Evolutionary conservation across 2,329 filamentous ascomycete species (phyloP), one percentile per base, ranked within the genome.

Genomic region (Cercospora zeae-maydis): DNA sequence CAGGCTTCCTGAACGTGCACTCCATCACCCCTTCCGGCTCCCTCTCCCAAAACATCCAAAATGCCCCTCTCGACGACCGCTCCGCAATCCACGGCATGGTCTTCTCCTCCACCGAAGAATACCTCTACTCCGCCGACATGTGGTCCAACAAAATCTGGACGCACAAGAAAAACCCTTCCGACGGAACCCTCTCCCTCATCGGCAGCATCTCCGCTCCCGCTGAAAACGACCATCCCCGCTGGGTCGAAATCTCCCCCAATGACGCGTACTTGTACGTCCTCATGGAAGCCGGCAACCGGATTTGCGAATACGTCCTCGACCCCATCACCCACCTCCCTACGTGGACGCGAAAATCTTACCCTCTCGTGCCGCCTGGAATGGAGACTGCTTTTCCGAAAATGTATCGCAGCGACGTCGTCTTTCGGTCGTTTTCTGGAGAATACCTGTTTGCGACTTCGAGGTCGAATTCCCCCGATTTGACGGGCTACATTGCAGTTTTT

Each of bases 361-460:
- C 92, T 2, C 81, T 96, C 53, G 90, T 96, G 67, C 92, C 92
- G 0, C 88, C 90, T 6, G 89, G 89, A 76, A 84, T 84, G 69
- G 59, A 75, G 8, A 78, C 72, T 68, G 76, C 79, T 49, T 76
- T 81, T 64, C 83, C 86, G 55, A 84, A 83, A 70, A 86, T 91
- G 81, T 96, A 93, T 78, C 89, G 92, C 69, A 89, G 89, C 71
- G 92, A 96, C 73, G 92, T 96, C n/a, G 90, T 89, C 69, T 86
- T 87, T 69, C 81, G 91, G 31, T 88, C 88, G 0, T 80, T 81
- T 61, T 90, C 86, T 65, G 88, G 87, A 4, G 78, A 83, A 61
- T 91, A 95, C 72, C 86, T 96, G 62, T 96, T 96, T 75, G 92
- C 92, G 2, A 93, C 90, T 1, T 86, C 90, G n/a, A 86, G 92